Conservation (phyloP, 192 early-diverging fungal genomes). For the Entophlyctis helioformis region DNA sequence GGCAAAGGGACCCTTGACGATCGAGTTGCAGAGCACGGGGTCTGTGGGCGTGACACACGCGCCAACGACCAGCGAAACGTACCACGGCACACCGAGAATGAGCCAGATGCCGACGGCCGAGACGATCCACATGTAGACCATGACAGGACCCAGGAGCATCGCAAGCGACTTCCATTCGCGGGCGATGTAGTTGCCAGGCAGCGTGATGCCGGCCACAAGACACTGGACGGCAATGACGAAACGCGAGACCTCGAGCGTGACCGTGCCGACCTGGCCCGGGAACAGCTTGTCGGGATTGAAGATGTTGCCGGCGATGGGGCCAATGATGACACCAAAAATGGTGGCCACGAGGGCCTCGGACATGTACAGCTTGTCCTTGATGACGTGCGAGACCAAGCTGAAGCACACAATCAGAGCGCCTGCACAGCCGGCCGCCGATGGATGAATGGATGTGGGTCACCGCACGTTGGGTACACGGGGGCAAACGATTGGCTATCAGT, state of each 20-base stretch:
- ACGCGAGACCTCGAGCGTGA: conserved; percentile 58
- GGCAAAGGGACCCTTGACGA: conserved; percentile 88
- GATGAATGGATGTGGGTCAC: too few relatives aligned
- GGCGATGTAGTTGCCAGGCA: conserved; percentile 18
- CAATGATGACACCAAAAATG: conserved; percentile 62
- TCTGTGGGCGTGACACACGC: conserved; percentile 86
- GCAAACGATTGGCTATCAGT: too few relatives aligned
- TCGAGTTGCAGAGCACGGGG: conserved; percentile 86
- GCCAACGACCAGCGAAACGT: conserved; percentile 64
- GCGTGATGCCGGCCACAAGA: conserved; percentile 71
- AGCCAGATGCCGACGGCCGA: conserved; percentile 49
- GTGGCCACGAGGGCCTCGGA: conserved; percentile 58
- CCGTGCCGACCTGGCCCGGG: conserved; percentile 17
- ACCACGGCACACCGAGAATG: conserved; percentile 9
- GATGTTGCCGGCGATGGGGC: conserved; percentile 54
- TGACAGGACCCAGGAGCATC: conserved; percentile 66
- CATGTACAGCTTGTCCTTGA: conserved; percentile 28
- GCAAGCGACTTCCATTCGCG: conserved; percentile 17
- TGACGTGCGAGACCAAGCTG: conserved; percentile 24
- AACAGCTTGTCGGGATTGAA: conserved; percentile 63
- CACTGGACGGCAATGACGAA: conserved; percentile 79
- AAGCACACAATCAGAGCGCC: too few relatives aligned
- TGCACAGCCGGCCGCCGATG: too few relatives aligned
- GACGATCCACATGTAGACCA: conserved; percentile 70
- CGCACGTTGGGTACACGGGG: too few relatives aligned